Base-by-base conservation (phyloP, 2,329 filamentous ascomycete genomes). In the Monosporascus sp. region DNA sequence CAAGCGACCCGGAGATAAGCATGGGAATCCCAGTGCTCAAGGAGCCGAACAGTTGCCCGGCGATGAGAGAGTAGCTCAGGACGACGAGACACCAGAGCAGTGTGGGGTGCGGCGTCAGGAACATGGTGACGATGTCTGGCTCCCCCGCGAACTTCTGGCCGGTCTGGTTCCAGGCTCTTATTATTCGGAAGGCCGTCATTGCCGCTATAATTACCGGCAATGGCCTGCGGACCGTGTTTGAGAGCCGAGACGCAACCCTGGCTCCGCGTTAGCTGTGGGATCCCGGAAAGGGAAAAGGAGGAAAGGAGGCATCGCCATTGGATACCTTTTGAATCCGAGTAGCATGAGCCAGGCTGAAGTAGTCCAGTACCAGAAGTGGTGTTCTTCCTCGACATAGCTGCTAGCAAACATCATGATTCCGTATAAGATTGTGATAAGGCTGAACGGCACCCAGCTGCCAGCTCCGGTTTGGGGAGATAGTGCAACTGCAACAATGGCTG, bases 361-460 rank as follows among this genome's bases (percentile, higher is more conserved):
- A 1, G 83, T 73, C 91, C 93, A 97, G 72, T 99, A 97, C 94
- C 94, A 99, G 68, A 96, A 97, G 61, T 97, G 90, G 49, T 99
- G 94, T 69, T 99, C 94, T 72, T 99, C 94, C 70, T 99, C 94
- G 2, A 99, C 90, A 68, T 94, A 99, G 65, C 92, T 97, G 67
- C 90, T 96, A 9, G 92, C 93, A 72, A 97, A 97, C 92, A 97
- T 97, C 84, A 97, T 95, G 38, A 83, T 69, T 1, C 86, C 85
- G 65, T 97, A 96, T 0, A 80, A 70, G 0, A 85, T 48, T 1
- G 80, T 80, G 31, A 85, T 74, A 2, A 79, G 57, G 3, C 74
- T 59, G 49, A 88, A 74, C 3, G 77, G 76, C 8, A 67, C 53
- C 11, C 76, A 61, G 15, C 57, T 49, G 56, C 62, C n/a, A 60